phyloP scores from a whole-genome alignment of 2,329 filamentous ascomycete genomes.

The Botrytis porri region DNA sequence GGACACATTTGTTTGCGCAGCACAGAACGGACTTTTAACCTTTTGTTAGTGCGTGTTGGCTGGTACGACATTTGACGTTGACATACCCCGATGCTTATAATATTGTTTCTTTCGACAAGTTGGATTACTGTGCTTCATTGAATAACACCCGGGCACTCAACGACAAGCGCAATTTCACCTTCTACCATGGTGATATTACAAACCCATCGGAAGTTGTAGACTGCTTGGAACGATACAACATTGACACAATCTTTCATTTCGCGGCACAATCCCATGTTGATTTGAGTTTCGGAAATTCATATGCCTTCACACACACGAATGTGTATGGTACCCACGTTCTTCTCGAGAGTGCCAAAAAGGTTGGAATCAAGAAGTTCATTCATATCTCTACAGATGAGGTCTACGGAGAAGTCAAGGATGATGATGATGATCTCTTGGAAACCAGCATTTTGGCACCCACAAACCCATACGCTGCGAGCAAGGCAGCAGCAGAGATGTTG shows the following conservation, averaged over 20 bases:
- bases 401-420: constrained; percentile 74
- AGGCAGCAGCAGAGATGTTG: constrained; percentile 80
- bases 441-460: constrained; percentile 73
- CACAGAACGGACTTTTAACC: constrained; percentile 25
- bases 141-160: constrained; percentile 74
- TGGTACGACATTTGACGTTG: constrained; percentile 72
- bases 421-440: constrained; percentile 69
- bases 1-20: constrained; percentile 36
- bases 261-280: constrained; percentile 85
- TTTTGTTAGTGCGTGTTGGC: constrained; percentile 69
- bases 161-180: constrained; percentile 68
- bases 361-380: constrained; percentile 69
- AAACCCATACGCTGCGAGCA: constrained; percentile 78
- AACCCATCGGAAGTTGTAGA: constrained; percentile 66
- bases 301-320: constrained; percentile 77
- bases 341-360: constrained; percentile 71
- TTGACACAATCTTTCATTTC: constrained; percentile 81
- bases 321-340: constrained; percentile 82
- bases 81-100: constrained; percentile 74
- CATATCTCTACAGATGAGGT: constrained; percentile 85
- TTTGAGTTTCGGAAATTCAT: constrained; percentile 77
- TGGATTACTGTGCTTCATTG: constrained; percentile 77
- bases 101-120: constrained; percentile 78
- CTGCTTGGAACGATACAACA: constrained; percentile 66
- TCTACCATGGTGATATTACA: constrained; percentile 77